Percentiles rank a stretch among this genome's conserved stretches.
Conservation (phyloP, 257 asterid species). For the Rauvolfia tetraphylla region DNA sequence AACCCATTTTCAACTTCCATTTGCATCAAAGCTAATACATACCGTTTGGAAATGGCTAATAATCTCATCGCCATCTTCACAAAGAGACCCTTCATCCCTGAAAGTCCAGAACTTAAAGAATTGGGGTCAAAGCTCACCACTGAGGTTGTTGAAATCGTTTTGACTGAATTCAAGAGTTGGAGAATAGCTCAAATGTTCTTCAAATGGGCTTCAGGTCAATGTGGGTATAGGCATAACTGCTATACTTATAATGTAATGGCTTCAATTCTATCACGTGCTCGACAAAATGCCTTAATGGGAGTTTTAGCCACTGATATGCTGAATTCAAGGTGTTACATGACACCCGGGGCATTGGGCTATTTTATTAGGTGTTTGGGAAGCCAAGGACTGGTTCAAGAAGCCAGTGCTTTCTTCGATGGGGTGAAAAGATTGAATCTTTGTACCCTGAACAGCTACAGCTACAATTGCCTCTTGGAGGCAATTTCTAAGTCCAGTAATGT, state of each 20-base stretch:
- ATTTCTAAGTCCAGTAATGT: slow-evolving; percentile 49
- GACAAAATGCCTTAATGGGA: slow-evolving; percentile 69
- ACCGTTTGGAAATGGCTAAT: slow-evolving; percentile 11
- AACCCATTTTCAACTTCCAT: slow-evolving; percentile 16
- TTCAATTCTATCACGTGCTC: slow-evolving; percentile 65
- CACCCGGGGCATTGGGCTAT: slow-evolving; percentile 85
- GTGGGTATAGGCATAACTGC: slow-evolving; percentile 54
- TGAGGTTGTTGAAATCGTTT: slow-evolving; percentile 60
- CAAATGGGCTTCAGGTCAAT: slow-evolving; percentile 70
- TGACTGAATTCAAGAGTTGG: slow-evolving; percentile 59
- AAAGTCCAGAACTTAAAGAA: slow-evolving; percentile 53
- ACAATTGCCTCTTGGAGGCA: slow-evolving; percentile 74
- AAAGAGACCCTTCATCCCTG: slow-evolving; percentile 33
- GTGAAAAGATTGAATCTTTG: slow-evolving; percentile 55
- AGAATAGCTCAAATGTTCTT: slow-evolving; percentile 59
- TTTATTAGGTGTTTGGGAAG: slow-evolving; percentile 75
- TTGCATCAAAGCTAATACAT: slow-evolving; percentile 12
- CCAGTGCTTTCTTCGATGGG: slow-evolving; percentile 66
- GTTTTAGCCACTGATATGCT: slow-evolving; percentile 38
- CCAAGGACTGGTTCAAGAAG: slow-evolving; percentile 69
- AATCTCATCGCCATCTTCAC: slow-evolving; percentile 60
- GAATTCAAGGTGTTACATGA: slow-evolving; percentile 44
- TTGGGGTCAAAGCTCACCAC: slow-evolving; percentile 58
- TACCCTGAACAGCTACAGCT: slow-evolving; percentile 49
- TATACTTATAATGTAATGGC: slow-evolving; percentile 76